phyloP scores from a whole-genome alignment of 2,329 filamentous ascomycete genomes.

The Botrytis hyacinthi region DNA sequence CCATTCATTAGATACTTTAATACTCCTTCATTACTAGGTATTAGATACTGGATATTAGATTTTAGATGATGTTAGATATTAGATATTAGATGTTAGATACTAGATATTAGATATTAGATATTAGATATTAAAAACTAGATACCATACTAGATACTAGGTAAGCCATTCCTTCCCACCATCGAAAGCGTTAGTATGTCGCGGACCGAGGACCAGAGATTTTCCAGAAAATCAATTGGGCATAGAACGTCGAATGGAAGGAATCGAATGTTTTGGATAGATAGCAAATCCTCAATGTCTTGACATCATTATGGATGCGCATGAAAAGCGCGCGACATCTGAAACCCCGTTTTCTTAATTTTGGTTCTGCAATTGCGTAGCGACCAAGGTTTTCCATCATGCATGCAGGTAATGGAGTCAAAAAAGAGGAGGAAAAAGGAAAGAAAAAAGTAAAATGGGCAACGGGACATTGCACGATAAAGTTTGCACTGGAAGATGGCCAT shows the following conservation, averaged over 20 bases:
- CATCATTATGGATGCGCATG: slow-evolving; percentile 4
- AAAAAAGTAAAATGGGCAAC: not conserved
- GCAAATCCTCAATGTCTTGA: not conserved
- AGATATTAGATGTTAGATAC: no score
- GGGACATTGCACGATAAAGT: not conserved
- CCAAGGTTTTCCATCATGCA: not conserved
- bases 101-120: no score
- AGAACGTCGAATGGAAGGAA: not conserved
- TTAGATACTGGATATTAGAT: not conserved
- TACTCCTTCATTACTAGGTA: not conserved
- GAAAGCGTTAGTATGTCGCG: not conserved
- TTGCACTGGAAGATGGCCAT: not conserved
- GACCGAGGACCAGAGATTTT: not conserved
- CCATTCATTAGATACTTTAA: not conserved
- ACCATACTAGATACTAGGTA: not conserved
- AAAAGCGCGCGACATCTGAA: slow-evolving; percentile 20
- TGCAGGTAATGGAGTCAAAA: not conserved
- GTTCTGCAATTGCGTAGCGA: not conserved
- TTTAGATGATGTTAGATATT: no score
- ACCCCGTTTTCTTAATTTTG: not conserved
- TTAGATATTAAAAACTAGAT: no score
- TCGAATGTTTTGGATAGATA: not conserved
- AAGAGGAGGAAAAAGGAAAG: no score
- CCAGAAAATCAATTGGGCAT: not conserved
- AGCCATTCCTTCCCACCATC: not conserved